Conservation (phyloP, 179 eudicot genomes). For the Patellifolia procumbens region DNA sequence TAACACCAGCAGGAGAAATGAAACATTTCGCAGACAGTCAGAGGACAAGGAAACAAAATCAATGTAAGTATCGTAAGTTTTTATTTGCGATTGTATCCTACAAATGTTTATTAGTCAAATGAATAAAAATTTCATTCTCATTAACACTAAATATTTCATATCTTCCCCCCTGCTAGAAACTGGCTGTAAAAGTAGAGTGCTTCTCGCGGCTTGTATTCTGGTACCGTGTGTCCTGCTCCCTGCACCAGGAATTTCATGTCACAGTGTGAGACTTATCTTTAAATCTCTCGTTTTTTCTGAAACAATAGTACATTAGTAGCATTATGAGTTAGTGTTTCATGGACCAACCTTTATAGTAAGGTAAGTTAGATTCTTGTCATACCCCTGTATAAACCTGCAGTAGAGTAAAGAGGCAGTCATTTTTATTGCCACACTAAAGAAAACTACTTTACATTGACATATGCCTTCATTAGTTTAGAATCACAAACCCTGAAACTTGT, state of each 20-base stretch:
- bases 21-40: neutral
- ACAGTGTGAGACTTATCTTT: conserved; percentile 6
- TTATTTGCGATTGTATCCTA: neutral
- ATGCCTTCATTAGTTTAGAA: neutral
- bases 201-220: conserved; percentile 38
- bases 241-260: conserved; percentile 25
- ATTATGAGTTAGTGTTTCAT: neutral
- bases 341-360: conserved; percentile 70
- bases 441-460: neutral
- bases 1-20: neutral
- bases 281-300: neutral
- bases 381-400: conserved; percentile 71
- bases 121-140: neutral
- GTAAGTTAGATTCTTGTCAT: conserved; percentile 73
- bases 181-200: conserved; percentile 28
- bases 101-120: conserved; percentile 5
- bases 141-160: conserved; percentile 13
- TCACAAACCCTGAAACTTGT: conserved; percentile 67
- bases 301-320: neutral
- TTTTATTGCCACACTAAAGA: neutral
- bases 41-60: neutral
- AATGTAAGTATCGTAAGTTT: neutral
- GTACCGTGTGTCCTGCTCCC: conserved; percentile 38
- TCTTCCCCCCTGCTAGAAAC: conserved; percentile 19
- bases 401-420: neutral